These are phyloP conservation scores for Hyaloscypha bicolor DNA, from an alignment of 495 filamentous ascomycete genomes.

Conservation along the genomic window DNA sequence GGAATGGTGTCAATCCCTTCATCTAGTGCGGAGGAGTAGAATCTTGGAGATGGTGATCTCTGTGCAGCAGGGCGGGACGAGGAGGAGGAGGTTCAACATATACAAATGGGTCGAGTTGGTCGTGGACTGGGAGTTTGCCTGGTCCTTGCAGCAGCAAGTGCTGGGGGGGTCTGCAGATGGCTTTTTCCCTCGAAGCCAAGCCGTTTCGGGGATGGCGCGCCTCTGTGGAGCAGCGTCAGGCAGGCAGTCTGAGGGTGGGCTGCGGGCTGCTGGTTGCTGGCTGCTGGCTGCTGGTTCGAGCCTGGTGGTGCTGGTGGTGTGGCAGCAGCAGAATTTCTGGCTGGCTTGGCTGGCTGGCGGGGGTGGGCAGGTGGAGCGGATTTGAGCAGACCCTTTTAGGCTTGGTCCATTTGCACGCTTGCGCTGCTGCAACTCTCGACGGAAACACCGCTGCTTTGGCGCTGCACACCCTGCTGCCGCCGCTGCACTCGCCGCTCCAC, in stretches of 20 bases:
- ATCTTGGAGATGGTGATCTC: slow-evolving; percentile 3
- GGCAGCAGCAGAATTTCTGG: slow-evolving; percentile 1
- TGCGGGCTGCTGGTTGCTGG: too few species aligned
- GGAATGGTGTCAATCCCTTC: slow-evolving; percentile 12
- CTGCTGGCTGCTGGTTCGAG: too few species aligned
- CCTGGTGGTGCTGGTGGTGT: too few species aligned
- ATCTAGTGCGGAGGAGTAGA: slow-evolving; percentile 2
- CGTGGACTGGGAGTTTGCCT: slow-evolving; percentile 9
- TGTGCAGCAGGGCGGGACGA: neutral
- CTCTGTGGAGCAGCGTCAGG: neutral
- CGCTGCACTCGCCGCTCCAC: neutral
- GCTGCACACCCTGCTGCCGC: neutral
- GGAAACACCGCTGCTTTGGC: slow-evolving; percentile 2
- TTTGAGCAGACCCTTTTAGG: neutral
- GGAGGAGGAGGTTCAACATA: slow-evolving; percentile 20
- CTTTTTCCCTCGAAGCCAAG: slow-evolving; percentile 8
- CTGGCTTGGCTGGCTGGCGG: neutral
- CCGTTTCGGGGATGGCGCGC: neutral
- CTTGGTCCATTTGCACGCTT: neutral
- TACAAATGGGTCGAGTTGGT: slow-evolving; percentile 14
- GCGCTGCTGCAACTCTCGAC: neutral
- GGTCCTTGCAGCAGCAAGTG: slow-evolving; percentile 23
- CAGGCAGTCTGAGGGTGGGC: neutral
- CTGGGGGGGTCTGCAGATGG: slow-evolving; percentile 23
- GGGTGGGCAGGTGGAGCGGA: neutral